These are phyloP conservation scores for Annona squamosa DNA, from an alignment of 164 flowering plant genomes.

Conservation along the genomic window DNA sequence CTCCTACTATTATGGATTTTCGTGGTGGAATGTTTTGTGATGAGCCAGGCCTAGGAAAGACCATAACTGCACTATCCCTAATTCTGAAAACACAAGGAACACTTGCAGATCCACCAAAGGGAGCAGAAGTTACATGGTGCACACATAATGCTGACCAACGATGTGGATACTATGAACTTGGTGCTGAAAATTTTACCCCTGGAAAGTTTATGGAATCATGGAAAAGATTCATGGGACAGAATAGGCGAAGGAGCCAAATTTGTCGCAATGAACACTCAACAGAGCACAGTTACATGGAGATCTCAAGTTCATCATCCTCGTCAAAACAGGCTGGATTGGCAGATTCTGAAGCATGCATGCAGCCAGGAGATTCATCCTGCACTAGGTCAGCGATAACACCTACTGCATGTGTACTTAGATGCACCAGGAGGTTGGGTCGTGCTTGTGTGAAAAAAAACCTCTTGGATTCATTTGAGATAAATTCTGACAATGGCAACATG, in stretches of 20 bases:
- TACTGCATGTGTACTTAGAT: constrained; percentile 19
- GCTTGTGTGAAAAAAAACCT: constrained; percentile 56
- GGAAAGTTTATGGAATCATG: constrained; percentile 16
- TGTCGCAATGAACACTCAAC: constrained; percentile 26
- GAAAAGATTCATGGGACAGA: constrained; percentile 29
- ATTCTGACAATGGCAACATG: constrained; percentile 15
- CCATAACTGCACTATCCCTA: constrained; percentile 85
- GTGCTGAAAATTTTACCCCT: constrained; percentile 18
- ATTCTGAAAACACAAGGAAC: constrained; percentile 88
- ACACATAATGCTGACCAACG: constrained; percentile 43
- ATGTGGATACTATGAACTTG: constrained; percentile 87
- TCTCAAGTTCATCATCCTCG: constrained; percentile 9
- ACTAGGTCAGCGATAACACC: constrained; percentile 18
- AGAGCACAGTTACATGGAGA: constrained; percentile 7
- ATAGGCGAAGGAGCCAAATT: constrained; percentile 35
- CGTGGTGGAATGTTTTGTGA: constrained; percentile 98
- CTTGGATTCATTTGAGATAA: constrained; percentile 32
- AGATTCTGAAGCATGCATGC: constrained; percentile 14
- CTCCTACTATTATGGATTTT: constrained; percentile 73
- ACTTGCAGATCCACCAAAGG: constrained; percentile 72
- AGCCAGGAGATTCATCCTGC: constrained; percentile 19
- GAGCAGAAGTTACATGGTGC: constrained; percentile 63
- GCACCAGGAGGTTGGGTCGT: constrained; percentile 38
- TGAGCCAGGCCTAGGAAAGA: constrained; percentile 98
- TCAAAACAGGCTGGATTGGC: constrained; percentile 28